Percentiles rank a stretch among this genome's conserved stretches.
phyloP scores from a whole-genome alignment of 1,284 basidiomycete genomes.

The Phellopilus nigrolimitatus region DNA sequence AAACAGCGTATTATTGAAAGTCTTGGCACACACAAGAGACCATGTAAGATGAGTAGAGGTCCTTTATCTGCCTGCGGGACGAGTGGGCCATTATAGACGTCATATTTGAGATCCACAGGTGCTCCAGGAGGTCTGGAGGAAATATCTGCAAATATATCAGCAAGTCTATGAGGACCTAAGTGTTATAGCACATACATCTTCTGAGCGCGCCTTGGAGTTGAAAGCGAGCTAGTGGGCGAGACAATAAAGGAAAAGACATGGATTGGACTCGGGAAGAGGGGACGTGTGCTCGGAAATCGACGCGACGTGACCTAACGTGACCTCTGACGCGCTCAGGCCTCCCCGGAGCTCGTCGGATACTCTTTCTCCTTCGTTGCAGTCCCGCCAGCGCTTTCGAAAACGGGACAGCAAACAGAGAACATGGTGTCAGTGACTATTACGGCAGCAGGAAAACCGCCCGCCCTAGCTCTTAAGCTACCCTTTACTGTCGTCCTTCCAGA shows the following conservation, averaged over 20 bases:
- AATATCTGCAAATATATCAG: neutral
- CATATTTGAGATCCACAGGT: slow-evolving; percentile 17
- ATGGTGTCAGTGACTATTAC: slow-evolving; percentile 63
- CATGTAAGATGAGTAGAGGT: slow-evolving; percentile 62
- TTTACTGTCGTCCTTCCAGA: slow-evolving; percentile 49
- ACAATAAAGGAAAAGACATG: slow-evolving; percentile 2
- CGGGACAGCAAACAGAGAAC: slow-evolving; percentile 1
- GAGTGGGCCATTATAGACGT: slow-evolving; percentile 6
- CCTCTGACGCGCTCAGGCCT: too few relatives aligned
- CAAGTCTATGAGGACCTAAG: neutral
- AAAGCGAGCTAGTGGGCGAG: neutral
- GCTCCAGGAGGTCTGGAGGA: neutral
- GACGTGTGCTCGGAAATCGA: neutral
- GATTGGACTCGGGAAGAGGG: neutral
- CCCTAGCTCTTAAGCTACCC: slow-evolving; percentile 51
- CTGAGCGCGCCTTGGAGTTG: neutral
- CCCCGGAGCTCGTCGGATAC: too few relatives aligned
- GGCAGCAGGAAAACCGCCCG: slow-evolving; percentile 38
- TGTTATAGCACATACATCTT: neutral
- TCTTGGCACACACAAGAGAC: slow-evolving; percentile 49
- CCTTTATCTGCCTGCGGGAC: slow-evolving; percentile 13
- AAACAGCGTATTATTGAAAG: neutral
- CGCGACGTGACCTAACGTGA: too few relatives aligned
- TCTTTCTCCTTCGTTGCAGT: too few relatives aligned
- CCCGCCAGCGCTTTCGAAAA: too few relatives aligned